Evolutionary conservation across 164 flowering plant genomes (phyloP).

Genomic region (Nelumbo lutea): DNA sequence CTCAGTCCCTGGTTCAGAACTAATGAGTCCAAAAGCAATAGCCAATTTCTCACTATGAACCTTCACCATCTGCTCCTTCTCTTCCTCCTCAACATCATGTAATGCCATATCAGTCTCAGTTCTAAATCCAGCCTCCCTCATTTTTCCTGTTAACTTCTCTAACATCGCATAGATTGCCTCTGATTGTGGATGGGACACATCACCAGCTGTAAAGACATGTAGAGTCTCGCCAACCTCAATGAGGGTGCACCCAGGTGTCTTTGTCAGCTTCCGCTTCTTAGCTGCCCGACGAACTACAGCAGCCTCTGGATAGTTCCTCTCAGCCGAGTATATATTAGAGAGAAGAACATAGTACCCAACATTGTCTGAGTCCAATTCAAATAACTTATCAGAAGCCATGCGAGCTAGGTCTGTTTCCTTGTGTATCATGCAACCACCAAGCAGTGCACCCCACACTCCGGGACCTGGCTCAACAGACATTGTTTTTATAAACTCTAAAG

Average conservation of each 20-base stretch:
- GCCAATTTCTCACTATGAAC: constrained; percentile 97
- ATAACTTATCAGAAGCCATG: constrained; percentile 66
- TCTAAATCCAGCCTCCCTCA: constrained; percentile 78
- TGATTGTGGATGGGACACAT: constrained; percentile 57
- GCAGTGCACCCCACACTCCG: constrained; percentile 79
- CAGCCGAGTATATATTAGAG: constrained; percentile 72
- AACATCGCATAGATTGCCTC: constrained; percentile 59
- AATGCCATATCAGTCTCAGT: constrained; percentile 59
- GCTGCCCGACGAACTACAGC: constrained; percentile 59
- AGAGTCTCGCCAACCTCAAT: constrained; percentile 59
- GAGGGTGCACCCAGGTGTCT: constrained; percentile 81
- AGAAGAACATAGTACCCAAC: constrained; percentile 74
- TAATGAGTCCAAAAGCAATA: constrained; percentile 79
- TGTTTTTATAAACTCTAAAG: constrained; percentile 57
- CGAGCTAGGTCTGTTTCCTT: constrained; percentile 57
- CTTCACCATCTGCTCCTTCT: constrained; percentile 76
- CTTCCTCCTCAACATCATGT: constrained; percentile 97
- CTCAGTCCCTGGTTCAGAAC: constrained; percentile 69
- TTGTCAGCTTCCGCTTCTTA: constrained; percentile 49
- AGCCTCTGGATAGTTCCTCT: constrained; percentile 55
- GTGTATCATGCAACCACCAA: constrained; percentile 87
- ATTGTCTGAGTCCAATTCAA: constrained; percentile 67
- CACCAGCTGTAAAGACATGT: constrained; percentile 70
- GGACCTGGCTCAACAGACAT: constrained; percentile 70
- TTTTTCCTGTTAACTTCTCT: constrained; percentile 61